Base-by-base conservation (phyloP, 2,329 filamentous ascomycete genomes). In the Nectriaceae sp. region DNA sequence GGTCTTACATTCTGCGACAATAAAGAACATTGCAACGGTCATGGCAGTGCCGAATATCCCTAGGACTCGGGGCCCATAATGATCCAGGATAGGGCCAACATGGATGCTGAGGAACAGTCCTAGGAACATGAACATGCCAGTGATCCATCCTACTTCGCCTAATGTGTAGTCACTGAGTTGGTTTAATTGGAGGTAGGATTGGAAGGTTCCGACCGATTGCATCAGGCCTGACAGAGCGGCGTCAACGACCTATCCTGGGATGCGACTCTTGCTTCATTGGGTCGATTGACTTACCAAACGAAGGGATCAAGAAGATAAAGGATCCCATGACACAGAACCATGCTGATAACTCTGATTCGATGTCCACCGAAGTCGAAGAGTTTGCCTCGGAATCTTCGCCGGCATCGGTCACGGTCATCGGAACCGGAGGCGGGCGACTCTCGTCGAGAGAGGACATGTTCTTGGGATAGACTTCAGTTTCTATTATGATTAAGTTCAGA, bases 111-210 rank as follows among this genome's bases (percentile, higher is more conserved):
- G 63, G 13, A 74, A 67, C 0, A 78, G 59, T 0, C 70, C 66
- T 1, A 78, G 54, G 39, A 75, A 77, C 4, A 72, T 68, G 26
- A 76, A 71, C 4, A 77, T 52, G 1, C 75, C 73, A 1, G 71
- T 70, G 44, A 78, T 78, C 76, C 75, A 79, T 18, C 75, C 76
- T 1, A 79, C 67, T 35, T 78, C 70, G 3, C 72, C 62, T 3
- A 71, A 62, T 3, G 67, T 68, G 50, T 75, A 76, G 6, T 56
- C 50, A 0, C 65, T 59, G 1, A 79, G 65, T 54, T 79, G 75
- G 46, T 79, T 65, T 3, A 61, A 63, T 26, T 68, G 68, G 21
- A 77, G 68, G 41, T 78, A 75, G 37, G 75, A 67, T 52, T 78
- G 76, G 1, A 79, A 59, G 1, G 74, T 70, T n/a, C 76, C 76